Evolutionary conservation across 208 protist species (phyloP).

Genomic region (Trypanosoma grayi): DNA sequence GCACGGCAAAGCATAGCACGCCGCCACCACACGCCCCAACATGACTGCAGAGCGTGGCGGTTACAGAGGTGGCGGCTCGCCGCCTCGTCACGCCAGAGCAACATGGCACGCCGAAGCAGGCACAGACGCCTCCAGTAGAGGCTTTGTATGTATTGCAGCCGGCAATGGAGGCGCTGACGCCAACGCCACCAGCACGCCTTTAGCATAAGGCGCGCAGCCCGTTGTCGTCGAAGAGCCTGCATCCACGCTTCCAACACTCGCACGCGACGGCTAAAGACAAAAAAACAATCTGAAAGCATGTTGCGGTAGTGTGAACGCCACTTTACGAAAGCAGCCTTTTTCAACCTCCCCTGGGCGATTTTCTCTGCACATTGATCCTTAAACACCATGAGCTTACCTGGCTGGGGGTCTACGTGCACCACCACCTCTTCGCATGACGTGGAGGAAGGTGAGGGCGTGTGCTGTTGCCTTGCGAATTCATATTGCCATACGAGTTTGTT

Average conservation of each 20-base stretch:
- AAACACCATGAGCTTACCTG: constrained; percentile 12
- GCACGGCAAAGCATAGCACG: neutral
- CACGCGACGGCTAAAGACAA: constrained; percentile 19
- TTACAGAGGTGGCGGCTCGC: neutral
- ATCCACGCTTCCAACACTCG: constrained; percentile 27
- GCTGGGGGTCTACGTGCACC: constrained; percentile 9
- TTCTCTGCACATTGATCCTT: constrained; percentile 22
- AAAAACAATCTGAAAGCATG: constrained; percentile 20
- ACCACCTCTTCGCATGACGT: constrained; percentile 2
- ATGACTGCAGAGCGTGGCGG: neutral
- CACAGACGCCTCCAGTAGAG: constrained; percentile 8
- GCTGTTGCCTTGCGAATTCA: constrained; percentile 11
- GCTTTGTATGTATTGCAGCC: constrained; percentile 4
- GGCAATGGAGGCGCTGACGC: constrained; percentile 14
- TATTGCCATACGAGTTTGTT: constrained; percentile 5
- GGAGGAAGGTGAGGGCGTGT: constrained; percentile 4
- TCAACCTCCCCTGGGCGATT: constrained; percentile 5
- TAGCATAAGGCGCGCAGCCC: constrained; percentile 3
- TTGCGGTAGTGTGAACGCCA: constrained; percentile 3
- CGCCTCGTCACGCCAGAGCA: neutral
- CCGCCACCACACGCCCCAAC: constrained; percentile 14
- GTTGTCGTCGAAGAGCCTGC: constrained; percentile 9
- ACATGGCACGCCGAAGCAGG: neutral
- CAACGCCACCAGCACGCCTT: constrained; percentile 19
- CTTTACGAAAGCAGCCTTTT: constrained; percentile 3